Evolutionary conservation across 2,329 filamentous ascomycete genomes (phyloP), one percentile per base, ranked within the genome.

Genomic region (Sporothrix mexicana): DNA sequence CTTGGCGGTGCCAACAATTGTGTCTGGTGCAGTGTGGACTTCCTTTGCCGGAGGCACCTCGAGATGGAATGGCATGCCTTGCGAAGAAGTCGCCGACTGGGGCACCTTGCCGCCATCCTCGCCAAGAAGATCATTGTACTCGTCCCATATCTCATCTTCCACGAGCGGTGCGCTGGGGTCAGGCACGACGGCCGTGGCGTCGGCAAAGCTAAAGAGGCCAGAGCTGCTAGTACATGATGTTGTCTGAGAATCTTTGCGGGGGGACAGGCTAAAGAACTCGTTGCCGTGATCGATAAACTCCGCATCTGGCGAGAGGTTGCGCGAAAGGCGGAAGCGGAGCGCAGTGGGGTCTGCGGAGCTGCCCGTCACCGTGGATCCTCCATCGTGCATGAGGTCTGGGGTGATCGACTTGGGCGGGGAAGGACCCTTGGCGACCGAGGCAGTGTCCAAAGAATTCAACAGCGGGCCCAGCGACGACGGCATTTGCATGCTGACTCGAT

Each of bases 61-160:
- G 13, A 88, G 84, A 75, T 88, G 84, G 77, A 90, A 88, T 25
- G 89, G 85, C 72, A 85, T 79, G 0, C 87, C 87, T 36, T 85
- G 83, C 0, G 89, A 90, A 0, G 88, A 89, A 0, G 85, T 86
- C 5, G 86, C 83, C 0, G 88, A 89, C 1, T 82, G 81, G 2
- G 85, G 85, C 1, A 81, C 81, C 75, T 84, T 83, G 45, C 78
- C 73, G 0, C 79, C 79, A 10, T 85, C 86, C 12, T 93, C 91
- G 70, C 93, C 92, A 71, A 98, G 88, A 13, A 98, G 84, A 77
- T 98, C 95, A 76, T 98, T 91, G 79, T 97, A 98, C 81, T 97
- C 95, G 69, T 95, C 91, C 95, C 95, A 98, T 1, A 97, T 88
- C 79, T 98, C 95, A 77, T 98, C 95, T 76, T 97, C 93, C 0